These are phyloP conservation scores for Nelumbo lutea DNA, from an alignment of 164 flowering plant genomes.

Conservation along the genomic window DNA sequence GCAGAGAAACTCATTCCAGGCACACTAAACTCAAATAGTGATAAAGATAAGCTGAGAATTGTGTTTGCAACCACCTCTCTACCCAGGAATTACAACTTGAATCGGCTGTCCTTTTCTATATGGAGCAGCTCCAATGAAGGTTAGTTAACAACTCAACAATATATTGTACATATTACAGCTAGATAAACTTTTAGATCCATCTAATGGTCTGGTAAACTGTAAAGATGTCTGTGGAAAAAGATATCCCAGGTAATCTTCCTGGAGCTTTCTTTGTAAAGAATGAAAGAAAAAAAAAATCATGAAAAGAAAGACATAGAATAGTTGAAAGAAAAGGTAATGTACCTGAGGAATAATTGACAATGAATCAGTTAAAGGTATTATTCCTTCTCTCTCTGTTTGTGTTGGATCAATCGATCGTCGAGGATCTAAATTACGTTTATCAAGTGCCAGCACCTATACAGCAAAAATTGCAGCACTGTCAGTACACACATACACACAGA, in stretches of 20 bases:
- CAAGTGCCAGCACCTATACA: constrained; percentile 83
- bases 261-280: background rate
- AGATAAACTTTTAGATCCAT: background rate
- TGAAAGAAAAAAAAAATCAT: background rate
- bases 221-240: background rate
- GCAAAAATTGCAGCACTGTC: background rate
- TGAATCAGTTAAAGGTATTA: constrained; percentile 85
- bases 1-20: no score
- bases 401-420: constrained; percentile 79
- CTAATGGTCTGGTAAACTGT: background rate
- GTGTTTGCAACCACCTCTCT: no score
- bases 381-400: constrained; percentile 82
- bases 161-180: background rate
- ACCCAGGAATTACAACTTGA: no score
- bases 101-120: no score
- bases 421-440: constrained; percentile 90
- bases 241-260: background rate
- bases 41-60: no score
- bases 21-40: no score
- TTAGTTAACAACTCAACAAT: no score
- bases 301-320: constrained; percentile 2
- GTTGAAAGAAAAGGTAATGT: constrained; percentile 13
- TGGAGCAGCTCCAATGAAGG: no score
- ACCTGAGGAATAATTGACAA: constrained; percentile 97
- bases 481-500: background rate